Conservation (phyloP, 257 asterid genomes). For the Plectranthus barbatus region DNA sequence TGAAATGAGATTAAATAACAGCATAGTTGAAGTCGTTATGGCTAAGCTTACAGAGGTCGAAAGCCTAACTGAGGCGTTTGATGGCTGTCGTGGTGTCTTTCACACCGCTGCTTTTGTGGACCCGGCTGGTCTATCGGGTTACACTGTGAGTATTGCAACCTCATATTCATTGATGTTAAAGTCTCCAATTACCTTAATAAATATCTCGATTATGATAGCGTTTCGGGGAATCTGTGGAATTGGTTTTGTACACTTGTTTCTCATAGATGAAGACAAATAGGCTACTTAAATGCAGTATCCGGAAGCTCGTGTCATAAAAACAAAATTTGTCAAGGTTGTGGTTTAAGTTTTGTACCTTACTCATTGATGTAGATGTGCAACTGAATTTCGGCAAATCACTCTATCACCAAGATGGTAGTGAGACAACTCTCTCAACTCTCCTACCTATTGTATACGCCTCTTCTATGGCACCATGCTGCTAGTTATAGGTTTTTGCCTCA, state of each 20-base stretch:
- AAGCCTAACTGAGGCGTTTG: slow-evolving; percentile 53
- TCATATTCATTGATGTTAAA: neutral
- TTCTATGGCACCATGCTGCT: too few species aligned
- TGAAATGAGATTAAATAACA: slow-evolving; percentile 54
- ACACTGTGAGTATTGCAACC: slow-evolving; percentile 76
- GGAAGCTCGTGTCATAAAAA: too few species aligned
- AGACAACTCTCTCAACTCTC: too few species aligned
- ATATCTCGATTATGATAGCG: too few species aligned
- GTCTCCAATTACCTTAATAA: neutral
- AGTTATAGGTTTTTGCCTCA: too few species aligned
- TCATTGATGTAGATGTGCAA: neutral
- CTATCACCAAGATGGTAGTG: neutral
- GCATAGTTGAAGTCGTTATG: slow-evolving; percentile 54
- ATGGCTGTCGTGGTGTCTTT: slow-evolving; percentile 73
- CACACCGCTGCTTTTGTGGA: slow-evolving; percentile 86
- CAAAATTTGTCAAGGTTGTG: neutral
- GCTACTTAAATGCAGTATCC: neutral
- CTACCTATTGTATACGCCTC: neutral
- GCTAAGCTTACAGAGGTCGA: slow-evolving; percentile 50
- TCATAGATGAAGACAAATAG: neutral
- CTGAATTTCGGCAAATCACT: neutral
- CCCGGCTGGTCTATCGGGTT: slow-evolving; percentile 87
- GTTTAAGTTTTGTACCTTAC: neutral
- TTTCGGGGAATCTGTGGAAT: neutral
- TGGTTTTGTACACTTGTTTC: slow-evolving; percentile 7